Conservation (phyloP, 2,329 filamentous ascomycete species). For the Penicillium sp. region DNA sequence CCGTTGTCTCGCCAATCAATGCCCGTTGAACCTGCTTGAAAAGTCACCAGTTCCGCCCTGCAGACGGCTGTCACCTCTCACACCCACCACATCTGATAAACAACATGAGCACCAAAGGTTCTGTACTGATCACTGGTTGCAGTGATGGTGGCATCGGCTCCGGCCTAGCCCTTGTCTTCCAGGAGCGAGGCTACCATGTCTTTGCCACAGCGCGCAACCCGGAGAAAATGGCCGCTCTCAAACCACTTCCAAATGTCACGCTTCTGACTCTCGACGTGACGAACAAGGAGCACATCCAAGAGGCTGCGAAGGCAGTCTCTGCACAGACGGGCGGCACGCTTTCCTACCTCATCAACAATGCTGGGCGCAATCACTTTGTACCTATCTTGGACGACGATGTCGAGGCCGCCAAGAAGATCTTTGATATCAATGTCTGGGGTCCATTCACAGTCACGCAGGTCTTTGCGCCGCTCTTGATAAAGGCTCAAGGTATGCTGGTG, state of each 20-base stretch:
- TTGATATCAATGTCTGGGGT: slow-evolving; percentile 21
- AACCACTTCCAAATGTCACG: slow-evolving; percentile 23
- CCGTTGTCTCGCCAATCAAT: too few relatives aligned
- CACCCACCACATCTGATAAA: background rate
- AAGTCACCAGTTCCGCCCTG: background rate
- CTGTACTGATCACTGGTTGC: slow-evolving; percentile 37
- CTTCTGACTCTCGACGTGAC: slow-evolving; percentile 32
- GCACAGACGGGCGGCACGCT: slow-evolving; percentile 33
- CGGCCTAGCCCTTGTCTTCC: slow-evolving; percentile 37
- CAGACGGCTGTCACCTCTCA: slow-evolving; percentile 17
- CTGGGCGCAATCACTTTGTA: slow-evolving; percentile 34
- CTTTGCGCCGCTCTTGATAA: slow-evolving; percentile 30
- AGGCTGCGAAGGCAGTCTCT: slow-evolving; percentile 1
- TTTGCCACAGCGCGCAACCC: slow-evolving; percentile 38
- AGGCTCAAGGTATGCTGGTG: slow-evolving; percentile 20
- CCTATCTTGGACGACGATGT: slow-evolving; percentile 41
- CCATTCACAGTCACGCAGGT: slow-evolving; percentile 14
- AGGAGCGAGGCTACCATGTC: slow-evolving; percentile 33
- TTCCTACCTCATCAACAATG: slow-evolving; percentile 45
- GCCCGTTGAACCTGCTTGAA: too few relatives aligned
- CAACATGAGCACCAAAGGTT: background rate
- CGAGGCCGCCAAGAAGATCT: slow-evolving; percentile 26
- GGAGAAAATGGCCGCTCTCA: slow-evolving; percentile 28
- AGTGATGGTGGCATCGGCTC: slow-evolving; percentile 40
- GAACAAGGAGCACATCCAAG: slow-evolving; percentile 3